These are phyloP conservation scores for Fusarium verrucosum DNA, from an alignment of 2,329 filamentous ascomycete species.

Conservation along the genomic window DNA sequence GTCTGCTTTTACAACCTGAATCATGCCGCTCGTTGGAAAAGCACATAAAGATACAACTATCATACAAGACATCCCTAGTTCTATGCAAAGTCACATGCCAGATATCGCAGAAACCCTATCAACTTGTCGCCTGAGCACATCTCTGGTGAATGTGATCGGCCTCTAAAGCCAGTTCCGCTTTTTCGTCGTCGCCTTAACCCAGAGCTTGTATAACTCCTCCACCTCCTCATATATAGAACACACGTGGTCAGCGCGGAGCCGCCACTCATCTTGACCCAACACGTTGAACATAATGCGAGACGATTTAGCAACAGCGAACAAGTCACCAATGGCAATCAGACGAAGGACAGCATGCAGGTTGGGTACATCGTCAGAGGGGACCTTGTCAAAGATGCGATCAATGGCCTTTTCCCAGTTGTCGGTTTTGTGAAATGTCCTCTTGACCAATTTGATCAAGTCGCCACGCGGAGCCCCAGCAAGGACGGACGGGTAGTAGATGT, in stretches of 20 bases:
- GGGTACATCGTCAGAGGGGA: conserved; percentile 27
- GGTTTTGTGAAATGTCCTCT: conserved; percentile 32
- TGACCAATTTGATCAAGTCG: conserved; percentile 41
- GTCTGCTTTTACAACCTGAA: not conserved
- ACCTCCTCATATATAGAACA: conserved; percentile 34
- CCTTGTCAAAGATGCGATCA: conserved; percentile 28
- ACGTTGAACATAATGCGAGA: conserved; percentile 47
- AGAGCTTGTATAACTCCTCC: too few species aligned
- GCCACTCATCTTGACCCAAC: conserved; percentile 52
- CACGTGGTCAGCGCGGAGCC: conserved; percentile 40
- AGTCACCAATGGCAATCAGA: conserved; percentile 46
- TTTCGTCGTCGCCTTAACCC: too few species aligned
- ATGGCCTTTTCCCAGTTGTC: conserved; percentile 21
- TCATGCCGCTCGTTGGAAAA: not conserved
- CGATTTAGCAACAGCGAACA: conserved; percentile 45
- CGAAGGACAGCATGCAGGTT: conserved; percentile 46
- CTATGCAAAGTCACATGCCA: not conserved
- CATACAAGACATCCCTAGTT: conserved; percentile 9
- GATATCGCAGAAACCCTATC: not conserved
- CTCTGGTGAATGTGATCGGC: not conserved
- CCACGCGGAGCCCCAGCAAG: conserved; percentile 14
- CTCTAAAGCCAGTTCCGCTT: not conserved
- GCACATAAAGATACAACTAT: conserved; percentile 20
- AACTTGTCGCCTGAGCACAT: not conserved
- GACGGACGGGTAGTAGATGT: conserved; percentile 44